A percentile compares a stretch with the other conserved stretches of the same genome.
phyloP scores from a whole-genome alignment of 768 basidiomycete genomes.

The Hemileccinum impolitum region DNA sequence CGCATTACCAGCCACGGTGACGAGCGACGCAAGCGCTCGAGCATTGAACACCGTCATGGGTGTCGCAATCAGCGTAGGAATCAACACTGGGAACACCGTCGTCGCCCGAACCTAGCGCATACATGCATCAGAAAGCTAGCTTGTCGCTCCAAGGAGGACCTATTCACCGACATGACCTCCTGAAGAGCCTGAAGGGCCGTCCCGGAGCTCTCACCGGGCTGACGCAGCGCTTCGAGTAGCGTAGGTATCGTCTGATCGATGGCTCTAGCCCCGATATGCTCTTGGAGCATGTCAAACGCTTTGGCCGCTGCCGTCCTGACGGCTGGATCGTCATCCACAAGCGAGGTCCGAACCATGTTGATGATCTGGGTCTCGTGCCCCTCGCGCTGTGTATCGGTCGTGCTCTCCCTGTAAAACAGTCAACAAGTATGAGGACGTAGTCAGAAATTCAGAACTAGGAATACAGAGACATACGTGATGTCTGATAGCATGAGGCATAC shows the following conservation, averaged over 20 bases:
- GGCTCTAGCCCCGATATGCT: conserved; percentile 83
- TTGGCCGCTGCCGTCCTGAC: conserved; percentile 89
- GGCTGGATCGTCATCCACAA: conserved; percentile 84
- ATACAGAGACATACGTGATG: conserved; percentile 72
- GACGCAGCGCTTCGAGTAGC: conserved; percentile 85
- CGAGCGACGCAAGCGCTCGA: conserved; percentile 82
- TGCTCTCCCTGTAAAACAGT: conserved; percentile 60
- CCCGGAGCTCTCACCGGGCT: conserved; percentile 91
- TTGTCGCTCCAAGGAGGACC: too few species aligned
- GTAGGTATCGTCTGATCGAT: conserved; percentile 98
- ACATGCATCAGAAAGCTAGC: neutral
- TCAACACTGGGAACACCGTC: conserved; percentile 95
- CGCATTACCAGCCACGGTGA: conserved; percentile 90
- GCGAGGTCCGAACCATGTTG: conserved; percentile 71
- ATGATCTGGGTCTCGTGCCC: conserved; percentile 89
- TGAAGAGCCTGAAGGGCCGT: conserved; percentile 90
- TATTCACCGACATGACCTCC: conserved; percentile 88
- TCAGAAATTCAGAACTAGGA: neutral
- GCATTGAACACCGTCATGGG: conserved; percentile 97
- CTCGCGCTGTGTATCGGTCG: conserved; percentile 79
- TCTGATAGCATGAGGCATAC: conserved; percentile 87
- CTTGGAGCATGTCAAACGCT: conserved; percentile 90
- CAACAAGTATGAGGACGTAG: conserved; percentile 1
- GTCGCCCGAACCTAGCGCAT: conserved; percentile 75
- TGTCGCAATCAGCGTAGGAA: conserved; percentile 84